Base-by-base conservation (phyloP, 164 flowering plant genomes). In the Liriodendron chinense region DNA sequence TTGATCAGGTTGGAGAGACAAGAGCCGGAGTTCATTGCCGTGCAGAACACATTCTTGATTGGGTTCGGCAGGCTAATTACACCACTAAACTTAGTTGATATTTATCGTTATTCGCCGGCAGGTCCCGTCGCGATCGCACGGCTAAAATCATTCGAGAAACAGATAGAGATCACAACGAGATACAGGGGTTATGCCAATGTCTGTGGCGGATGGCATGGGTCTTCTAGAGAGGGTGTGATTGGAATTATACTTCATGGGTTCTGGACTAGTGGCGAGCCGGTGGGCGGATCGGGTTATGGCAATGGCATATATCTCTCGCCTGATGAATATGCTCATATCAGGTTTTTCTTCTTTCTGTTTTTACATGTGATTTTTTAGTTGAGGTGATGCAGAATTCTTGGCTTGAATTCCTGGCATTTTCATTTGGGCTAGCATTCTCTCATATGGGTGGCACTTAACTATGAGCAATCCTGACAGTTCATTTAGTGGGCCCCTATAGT, bases 131-230 rank as follows among this genome's bases (percentile, higher is more conserved):
- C 78, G 49, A 57, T 66, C 69, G 69, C 72, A 1, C 78, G 73
- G 9, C 0, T 69, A 65, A 79, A 81, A 50, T 69, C 74, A 4
- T 81, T 78, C 10, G 62, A 73, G 72, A 76, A 78, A 66, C 84
- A 81, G 53, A 75, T 72, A 7, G 72, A 78, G 53, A 73, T 81
- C 50, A 75, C 71, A 7, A 23, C 73, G 62, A 78, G 22, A 16
- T 70, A 48, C 64, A 81, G 81, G 49, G 83, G 83, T 14, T 65
- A 75, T 65, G 71, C 84, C 66, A 81, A 81, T 78, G 69, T 81
- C 13, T 73, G 59, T 22, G 72, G 53, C 25, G 84, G 76, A 7
- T 81, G 84, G 84, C 64, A 78, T 61, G 76, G 79, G 18, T 69
- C 77, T 48, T 75, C 81, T 1, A 73, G 57, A 66, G 72, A 75